A percentile compares a stretch with the other conserved stretches of the same genome.
phyloP scores from a whole-genome alignment of 2,329 filamentous ascomycete species.

The Clarireedia homoeocarpa region DNA sequence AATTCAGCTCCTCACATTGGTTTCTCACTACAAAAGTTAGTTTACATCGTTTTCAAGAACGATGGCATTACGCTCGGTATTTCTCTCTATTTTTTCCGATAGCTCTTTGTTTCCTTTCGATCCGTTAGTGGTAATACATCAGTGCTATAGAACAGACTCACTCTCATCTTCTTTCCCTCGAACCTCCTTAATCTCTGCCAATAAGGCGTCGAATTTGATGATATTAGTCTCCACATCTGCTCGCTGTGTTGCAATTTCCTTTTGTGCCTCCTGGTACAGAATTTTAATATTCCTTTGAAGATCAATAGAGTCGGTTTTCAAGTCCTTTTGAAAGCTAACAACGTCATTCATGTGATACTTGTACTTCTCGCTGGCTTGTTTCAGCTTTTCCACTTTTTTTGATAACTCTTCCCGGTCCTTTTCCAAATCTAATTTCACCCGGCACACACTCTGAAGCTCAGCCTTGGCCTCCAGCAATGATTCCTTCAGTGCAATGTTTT shows the following conservation, averaged over 20 bases:
- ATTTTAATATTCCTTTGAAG: not conserved
- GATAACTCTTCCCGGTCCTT: slow-evolving; percentile 15
- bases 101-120: not conserved
- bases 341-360: slow-evolving; percentile 30
- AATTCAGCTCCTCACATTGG: not conserved
- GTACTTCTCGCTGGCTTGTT: slow-evolving; percentile 23
- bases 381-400: slow-evolving; percentile 21
- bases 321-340: slow-evolving; percentile 18
- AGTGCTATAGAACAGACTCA: not conserved
- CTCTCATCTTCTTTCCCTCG: not conserved
- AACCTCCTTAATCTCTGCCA: slow-evolving; percentile 1
- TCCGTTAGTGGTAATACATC: not conserved
- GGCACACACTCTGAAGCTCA: slow-evolving; percentile 4
- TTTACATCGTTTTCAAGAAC: too few species aligned
- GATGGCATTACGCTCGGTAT: too few species aligned
- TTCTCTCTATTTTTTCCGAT: too few species aligned
- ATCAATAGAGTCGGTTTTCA: slow-evolving; percentile 5
- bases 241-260: not conserved
- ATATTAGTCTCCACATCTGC: not conserved
- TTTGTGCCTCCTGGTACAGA: not conserved
- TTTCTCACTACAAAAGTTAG: not conserved
- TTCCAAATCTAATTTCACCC: slow-evolving; percentile 9
- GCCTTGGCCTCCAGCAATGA: slow-evolving; percentile 7
- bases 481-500: slow-evolving; percentile 7
- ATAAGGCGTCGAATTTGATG: not conserved